Conservation (phyloP, 1,284 basidiomycete species). For the Xanthoconium separans region DNA sequence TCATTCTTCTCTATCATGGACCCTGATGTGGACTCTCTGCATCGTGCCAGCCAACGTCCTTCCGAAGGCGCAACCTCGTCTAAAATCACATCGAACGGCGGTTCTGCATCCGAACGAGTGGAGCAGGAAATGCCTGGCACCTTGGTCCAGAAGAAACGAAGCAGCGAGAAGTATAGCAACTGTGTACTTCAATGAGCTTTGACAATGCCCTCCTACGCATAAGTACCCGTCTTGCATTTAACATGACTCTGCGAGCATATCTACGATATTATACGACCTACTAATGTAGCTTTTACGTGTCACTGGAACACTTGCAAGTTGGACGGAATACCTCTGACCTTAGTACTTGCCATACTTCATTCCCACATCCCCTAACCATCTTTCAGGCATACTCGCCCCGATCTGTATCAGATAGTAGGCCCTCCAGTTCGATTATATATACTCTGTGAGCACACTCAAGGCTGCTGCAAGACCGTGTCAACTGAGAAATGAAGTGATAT, state of each 20-base stretch:
- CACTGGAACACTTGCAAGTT: conserved; percentile 7
- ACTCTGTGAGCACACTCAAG: background rate
- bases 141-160: conserved; percentile 41
- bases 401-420: conserved; percentile 18
- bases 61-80: conserved; percentile 14
- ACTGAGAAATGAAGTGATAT: background rate
- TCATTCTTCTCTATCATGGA: conserved; percentile 31
- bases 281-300: conserved; percentile 18
- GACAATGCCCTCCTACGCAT: background rate
- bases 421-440: background rate
- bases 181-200: conserved; percentile 43
- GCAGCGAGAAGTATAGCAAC: conserved; percentile 36
- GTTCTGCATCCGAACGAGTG: conserved; percentile 13
- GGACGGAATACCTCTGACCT: conserved; percentile 6
- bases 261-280: conserved; percentile 18
- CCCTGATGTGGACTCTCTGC: conserved; percentile 18
- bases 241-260: conserved; percentile 1
- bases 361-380: conserved; percentile 1
- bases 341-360: background rate
- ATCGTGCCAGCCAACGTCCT: conserved; percentile 11
- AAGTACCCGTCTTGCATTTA: background rate
- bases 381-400: conserved; percentile 5
- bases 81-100: conserved; percentile 9
- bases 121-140: conserved; percentile 36
- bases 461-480: background rate